Evolutionary conservation across 768 basidiomycete species (phyloP).

Genomic region (Tylopilus felleus): DNA sequence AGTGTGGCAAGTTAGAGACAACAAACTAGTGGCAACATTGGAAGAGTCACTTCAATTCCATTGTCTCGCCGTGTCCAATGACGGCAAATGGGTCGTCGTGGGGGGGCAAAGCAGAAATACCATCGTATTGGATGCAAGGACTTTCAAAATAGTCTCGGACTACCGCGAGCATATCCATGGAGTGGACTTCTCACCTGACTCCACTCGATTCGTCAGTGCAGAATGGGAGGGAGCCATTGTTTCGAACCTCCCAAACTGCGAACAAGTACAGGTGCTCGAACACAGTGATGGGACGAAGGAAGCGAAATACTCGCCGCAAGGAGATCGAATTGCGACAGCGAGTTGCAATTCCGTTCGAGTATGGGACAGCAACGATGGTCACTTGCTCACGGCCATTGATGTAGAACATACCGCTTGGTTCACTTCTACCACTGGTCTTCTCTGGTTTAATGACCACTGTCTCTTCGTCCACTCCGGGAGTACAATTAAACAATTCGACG

Average conservation of each 20-base stretch:
- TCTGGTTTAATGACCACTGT: background rate
- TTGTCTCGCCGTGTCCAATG: no score
- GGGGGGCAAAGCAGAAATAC: no score
- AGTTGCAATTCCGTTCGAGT: background rate
- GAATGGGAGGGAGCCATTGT: background rate
- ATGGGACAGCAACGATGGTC: background rate
- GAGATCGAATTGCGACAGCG: background rate
- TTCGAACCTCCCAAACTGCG: background rate
- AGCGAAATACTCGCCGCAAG: background rate
- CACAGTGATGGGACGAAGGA: background rate
- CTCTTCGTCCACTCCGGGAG: background rate
- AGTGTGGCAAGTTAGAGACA: no score
- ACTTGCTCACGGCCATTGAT: background rate
- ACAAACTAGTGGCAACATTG: no score
- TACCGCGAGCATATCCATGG: background rate
- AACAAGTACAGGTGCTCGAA: background rate
- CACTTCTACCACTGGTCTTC: background rate
- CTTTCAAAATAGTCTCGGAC: background rate
- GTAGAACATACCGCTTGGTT: no score
- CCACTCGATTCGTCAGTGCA: background rate
- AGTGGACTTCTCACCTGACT: background rate
- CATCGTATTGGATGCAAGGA: background rate
- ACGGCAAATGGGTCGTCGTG: no score
- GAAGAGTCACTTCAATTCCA: no score
- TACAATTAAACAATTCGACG: background rate